Evolutionary conservation across 306 rosid species (phyloP).

Genomic region (Pterocarpus macrocarpus): DNA sequence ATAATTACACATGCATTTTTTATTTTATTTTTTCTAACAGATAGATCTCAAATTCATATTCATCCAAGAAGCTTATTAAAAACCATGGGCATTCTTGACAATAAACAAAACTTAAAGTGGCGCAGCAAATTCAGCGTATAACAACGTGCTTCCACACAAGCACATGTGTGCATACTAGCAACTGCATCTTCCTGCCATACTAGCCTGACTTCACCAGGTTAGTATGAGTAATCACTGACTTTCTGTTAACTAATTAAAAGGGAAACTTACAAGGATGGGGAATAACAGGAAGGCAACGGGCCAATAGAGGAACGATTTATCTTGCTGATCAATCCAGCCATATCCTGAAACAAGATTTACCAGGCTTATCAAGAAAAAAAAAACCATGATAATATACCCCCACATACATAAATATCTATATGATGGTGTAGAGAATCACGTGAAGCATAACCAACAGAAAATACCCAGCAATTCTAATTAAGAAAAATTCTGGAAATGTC

Average conservation of each 20-base stretch:
- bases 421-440: constrained; percentile 10
- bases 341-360: constrained; percentile 74
- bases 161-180: neutral
- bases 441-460: constrained; percentile 28
- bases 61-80: neutral
- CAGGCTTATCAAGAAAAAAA: constrained; percentile 32
- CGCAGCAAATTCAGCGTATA: neutral
- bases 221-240: neutral
- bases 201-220: constrained; percentile 26
- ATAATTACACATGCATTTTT: constrained; percentile 13
- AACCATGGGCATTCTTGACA: neutral
- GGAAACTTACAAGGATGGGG: constrained; percentile 86
- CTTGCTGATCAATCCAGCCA: constrained; percentile 99
- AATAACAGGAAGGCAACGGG: constrained; percentile 93
- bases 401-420: constrained; percentile 1
- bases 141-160: constrained; percentile 10
- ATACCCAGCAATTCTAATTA: neutral
- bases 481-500: neutral
- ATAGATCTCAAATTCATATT: constrained; percentile 5
- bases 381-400: neutral
- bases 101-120: constrained; percentile 9
- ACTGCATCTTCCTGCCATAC: constrained; percentile 18
- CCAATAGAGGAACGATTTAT: constrained; percentile 95
- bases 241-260: neutral
- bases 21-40: neutral